A percentile compares a stretch with the other conserved stretches of the same genome.
Conservation (phyloP, 257 asterid species). For the Osmanthus fragrans region DNA sequence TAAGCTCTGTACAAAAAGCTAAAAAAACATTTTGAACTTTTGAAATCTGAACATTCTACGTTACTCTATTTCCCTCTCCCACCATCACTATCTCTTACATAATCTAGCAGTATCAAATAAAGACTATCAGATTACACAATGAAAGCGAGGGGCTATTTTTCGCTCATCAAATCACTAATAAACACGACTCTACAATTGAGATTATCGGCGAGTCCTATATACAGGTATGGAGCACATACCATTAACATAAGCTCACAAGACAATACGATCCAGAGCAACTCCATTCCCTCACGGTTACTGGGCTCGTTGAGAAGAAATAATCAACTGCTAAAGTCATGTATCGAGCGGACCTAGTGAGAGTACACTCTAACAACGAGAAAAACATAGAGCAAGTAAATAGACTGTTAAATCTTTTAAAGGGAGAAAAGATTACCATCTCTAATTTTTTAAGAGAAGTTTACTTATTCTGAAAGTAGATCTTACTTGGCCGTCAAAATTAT, state of each 20-base stretch:
- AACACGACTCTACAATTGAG: conserved; percentile 44
- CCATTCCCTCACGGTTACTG: conserved; percentile 30
- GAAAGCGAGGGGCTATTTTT: conserved; percentile 31
- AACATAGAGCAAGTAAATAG: not conserved
- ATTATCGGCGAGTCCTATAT: conserved; percentile 45
- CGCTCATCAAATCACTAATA: conserved; percentile 30
- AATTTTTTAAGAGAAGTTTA: not conserved
- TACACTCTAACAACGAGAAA: conserved; percentile 9
- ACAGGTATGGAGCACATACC: conserved; percentile 46
- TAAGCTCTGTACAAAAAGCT: not conserved
- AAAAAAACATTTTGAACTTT: not conserved
- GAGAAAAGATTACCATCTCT: not conserved
- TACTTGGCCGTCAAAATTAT: not conserved
- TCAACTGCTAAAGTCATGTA: conserved; percentile 29
- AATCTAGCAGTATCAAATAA: conserved; percentile 10
- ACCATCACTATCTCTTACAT: conserved; percentile 28
- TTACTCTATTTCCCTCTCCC: conserved; percentile 28
- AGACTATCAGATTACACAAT: conserved; percentile 24
- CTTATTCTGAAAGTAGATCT: not conserved
- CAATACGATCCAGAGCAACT: conserved; percentile 28
- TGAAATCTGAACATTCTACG: conserved; percentile 10
- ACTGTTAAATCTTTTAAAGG: not conserved
- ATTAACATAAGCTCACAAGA: conserved; percentile 32
- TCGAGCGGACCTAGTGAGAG: not conserved
- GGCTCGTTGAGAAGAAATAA: conserved; percentile 29